These are phyloP conservation scores for Desmodesmus armatus DNA, from an alignment of 139 green algal genomes.

Conservation along the genomic window DNA sequence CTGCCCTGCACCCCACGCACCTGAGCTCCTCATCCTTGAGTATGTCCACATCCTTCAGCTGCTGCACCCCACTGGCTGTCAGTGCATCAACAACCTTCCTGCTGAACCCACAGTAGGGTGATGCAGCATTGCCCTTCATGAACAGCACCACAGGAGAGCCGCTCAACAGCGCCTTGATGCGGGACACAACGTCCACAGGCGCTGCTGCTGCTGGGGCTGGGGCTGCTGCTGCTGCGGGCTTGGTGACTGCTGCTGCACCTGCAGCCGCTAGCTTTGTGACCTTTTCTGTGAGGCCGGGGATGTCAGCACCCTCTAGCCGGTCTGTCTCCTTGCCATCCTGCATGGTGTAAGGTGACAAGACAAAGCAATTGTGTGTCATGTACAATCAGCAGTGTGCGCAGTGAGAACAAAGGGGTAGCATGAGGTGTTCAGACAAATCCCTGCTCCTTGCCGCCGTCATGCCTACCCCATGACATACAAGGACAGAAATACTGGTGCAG, in stretches of 20 bases:
- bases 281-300: conserved; percentile 67
- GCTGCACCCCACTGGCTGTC: conserved; percentile 14
- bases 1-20: neutral
- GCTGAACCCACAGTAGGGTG: conserved; percentile 92
- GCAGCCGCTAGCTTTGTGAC: conserved; percentile 49
- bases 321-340: conserved; percentile 65
- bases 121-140: conserved; percentile 86
- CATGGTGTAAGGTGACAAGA: neutral
- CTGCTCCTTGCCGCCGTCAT: too few relatives aligned
- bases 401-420: neutral
- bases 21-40: conserved; percentile 72
- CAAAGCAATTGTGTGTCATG: neutral
- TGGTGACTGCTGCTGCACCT: conserved; percentile 10
- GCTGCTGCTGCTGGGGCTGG: conserved; percentile 22
- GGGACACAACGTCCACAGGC: conserved; percentile 38
- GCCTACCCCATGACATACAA: too few relatives aligned
- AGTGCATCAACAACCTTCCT: conserved; percentile 80
- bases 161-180: conserved; percentile 72
- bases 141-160: conserved; percentile 80
- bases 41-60: conserved; percentile 78
- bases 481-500: too few relatives aligned
- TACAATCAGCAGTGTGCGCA: too few relatives aligned
- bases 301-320: conserved; percentile 84
- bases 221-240: neutral
- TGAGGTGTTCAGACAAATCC: too few relatives aligned